Evolutionary conservation across 345 rosid genomes (phyloP).

Genomic region (Sisymbrium altissimum): DNA sequence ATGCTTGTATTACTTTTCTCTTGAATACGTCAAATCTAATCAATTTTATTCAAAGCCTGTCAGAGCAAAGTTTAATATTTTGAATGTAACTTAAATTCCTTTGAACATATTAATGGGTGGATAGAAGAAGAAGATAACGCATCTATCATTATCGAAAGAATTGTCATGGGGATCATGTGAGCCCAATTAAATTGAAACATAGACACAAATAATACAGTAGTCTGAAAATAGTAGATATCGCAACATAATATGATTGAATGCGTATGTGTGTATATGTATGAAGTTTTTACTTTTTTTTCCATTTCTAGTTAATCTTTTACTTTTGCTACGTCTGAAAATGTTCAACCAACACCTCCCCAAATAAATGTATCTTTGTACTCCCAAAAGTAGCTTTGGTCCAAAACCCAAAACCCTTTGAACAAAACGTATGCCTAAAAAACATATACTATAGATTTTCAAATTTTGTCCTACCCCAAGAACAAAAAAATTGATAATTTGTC

Average conservation of each 20-base stretch:
- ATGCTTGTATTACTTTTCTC: neutral
- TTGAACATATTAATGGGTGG: slow-evolving; percentile 3
- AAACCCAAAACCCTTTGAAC: slow-evolving; percentile 35
- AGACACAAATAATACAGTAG: neutral
- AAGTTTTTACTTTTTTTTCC: neutral
- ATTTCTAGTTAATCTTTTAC: neutral
- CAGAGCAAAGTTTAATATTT: slow-evolving; percentile 9
- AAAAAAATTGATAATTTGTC: slow-evolving; percentile 23
- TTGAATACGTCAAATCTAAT: neutral
- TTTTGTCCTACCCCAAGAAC: slow-evolving; percentile 28
- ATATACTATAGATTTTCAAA: slow-evolving; percentile 9
- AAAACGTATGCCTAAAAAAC: slow-evolving; percentile 27
- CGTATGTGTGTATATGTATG: too few relatives aligned
- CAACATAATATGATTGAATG: neutral
- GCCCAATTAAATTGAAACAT: slow-evolving; percentile 17
- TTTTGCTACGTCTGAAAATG: slow-evolving; percentile 16
- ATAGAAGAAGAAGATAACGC: neutral
- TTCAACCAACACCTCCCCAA: slow-evolving; percentile 17
- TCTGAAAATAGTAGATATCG: neutral
- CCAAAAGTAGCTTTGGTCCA: slow-evolving; percentile 36
- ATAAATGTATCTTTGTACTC: slow-evolving; percentile 26
- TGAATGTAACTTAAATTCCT: neutral
- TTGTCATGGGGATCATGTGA: slow-evolving; percentile 23
- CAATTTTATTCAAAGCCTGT: slow-evolving; percentile 4
- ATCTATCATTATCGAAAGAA: slow-evolving; percentile 16